phyloP scores from a whole-genome alignment of 2,329 filamentous ascomycete genomes.

The Pseudogymnoascus sp. region DNA sequence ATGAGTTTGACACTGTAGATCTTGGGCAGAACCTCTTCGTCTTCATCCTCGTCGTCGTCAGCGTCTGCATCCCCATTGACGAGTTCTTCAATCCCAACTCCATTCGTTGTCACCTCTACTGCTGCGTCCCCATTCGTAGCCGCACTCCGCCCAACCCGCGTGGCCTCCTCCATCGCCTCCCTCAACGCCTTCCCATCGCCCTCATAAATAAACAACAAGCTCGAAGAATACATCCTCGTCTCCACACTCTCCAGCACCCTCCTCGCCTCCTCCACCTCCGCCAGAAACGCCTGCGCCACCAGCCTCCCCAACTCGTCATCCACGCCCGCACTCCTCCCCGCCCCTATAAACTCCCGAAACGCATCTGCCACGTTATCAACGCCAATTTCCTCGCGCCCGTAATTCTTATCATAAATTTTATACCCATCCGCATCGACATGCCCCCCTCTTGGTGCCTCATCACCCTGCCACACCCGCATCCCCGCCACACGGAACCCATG shows the following conservation, averaged over 20 bases:
- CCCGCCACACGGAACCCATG: slow-evolving; percentile 59
- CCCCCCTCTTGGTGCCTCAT: slow-evolving; percentile 44
- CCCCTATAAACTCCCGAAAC: slow-evolving; percentile 54
- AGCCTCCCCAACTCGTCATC: slow-evolving; percentile 51
- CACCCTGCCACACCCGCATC: slow-evolving; percentile 58
- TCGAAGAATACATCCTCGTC: slow-evolving; percentile 54
- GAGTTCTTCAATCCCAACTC: slow-evolving; percentile 23
- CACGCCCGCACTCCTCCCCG: slow-evolving; percentile 47
- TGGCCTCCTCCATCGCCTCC: slow-evolving; percentile 31
- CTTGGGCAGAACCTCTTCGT: slow-evolving; percentile 51
- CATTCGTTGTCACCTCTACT: slow-evolving; percentile 14
- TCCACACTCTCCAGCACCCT: slow-evolving; percentile 49
- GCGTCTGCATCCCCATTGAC: slow-evolving; percentile 35
- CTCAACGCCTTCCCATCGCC: slow-evolving; percentile 52
- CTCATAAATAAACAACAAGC: slow-evolving; percentile 57
- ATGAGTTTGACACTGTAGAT: slow-evolving; percentile 82
- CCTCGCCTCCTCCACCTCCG: slow-evolving; percentile 48
- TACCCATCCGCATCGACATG: slow-evolving; percentile 50
- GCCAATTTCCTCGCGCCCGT: slow-evolving; percentile 48
- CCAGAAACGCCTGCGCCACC: slow-evolving; percentile 48
- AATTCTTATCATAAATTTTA: slow-evolving; percentile 58
- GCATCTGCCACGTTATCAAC: slow-evolving; percentile 49
- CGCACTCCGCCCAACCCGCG: slow-evolving; percentile 25
- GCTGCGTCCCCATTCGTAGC: slow-evolving; percentile 23
- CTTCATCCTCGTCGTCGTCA: slow-evolving; percentile 43